Evolutionary conservation across 108 stramenopile species (phyloP), one percentile per base, ranked within the genome.

Genomic region (Asterionellopsis glacialis): DNA sequence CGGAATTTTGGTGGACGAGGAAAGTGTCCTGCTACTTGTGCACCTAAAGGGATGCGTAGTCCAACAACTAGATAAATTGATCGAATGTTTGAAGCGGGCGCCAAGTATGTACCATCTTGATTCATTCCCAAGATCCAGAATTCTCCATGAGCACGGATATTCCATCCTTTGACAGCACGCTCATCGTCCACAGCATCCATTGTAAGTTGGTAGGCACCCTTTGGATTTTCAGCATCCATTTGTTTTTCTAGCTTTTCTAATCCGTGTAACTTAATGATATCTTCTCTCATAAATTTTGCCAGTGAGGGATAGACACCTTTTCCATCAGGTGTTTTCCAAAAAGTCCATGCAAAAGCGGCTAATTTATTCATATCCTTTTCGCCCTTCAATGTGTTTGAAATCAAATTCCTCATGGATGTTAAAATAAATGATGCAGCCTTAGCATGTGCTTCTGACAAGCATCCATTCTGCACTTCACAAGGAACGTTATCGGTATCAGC

Each of bases 1-100:
- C 15, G n/a, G 57, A 57, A 57, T 33, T 57, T 57, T 16, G 57
- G 57, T 14, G 57, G 57, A 22, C 57, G 57, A 16, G 57, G 57
- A 18, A 57, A 40, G 14, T 57, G 15, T 19, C 41, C 41, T 7
- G 33, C 33, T 33, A 33, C 33, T 42, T 57, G 57, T 16, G 41
- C 57, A 19, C 41, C 57, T 4, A 57, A 21, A 5, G 57, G 57
- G 13, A 57, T 16, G 3, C 38, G 26, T 16, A 57, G 18, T 33
- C 57, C 57, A 15, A 6, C 3, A 42, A 57, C 38, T 19, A 13
- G 38, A 38, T 57, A 57, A 15, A 57, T 33, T 10, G 24, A 19
- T 40, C 57, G 26, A n/a, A 19, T 57, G 28, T 57, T 57, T 1
- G 18, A 16, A 19, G 4, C 57, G 24, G 57, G 57, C 9, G 38